These are phyloP conservation scores for Potentilla sterilis DNA, from an alignment of 306 rosid species.

Conservation along the genomic window DNA sequence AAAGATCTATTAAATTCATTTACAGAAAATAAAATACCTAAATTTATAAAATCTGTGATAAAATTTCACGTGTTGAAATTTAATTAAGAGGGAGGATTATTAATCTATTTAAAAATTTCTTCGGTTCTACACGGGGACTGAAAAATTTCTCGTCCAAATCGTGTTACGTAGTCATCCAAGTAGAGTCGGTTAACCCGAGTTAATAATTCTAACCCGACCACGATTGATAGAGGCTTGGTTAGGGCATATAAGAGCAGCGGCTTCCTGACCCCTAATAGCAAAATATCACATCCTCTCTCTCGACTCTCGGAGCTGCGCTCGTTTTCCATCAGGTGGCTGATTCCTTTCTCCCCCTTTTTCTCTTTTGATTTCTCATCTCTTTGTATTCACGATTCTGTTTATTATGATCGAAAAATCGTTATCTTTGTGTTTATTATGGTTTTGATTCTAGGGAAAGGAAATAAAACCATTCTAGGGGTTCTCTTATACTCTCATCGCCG, in stretches of 20 bases:
- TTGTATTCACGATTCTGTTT: neutral
- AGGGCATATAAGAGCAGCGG: conserved; percentile 1
- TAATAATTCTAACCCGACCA: conserved; percentile 7
- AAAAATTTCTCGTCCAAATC: no score
- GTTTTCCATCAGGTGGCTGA: conserved; percentile 5
- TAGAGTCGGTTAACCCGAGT: neutral
- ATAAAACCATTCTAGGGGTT: no score
- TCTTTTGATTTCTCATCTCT: neutral
- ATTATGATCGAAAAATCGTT: neutral
- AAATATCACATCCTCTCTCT: neutral
- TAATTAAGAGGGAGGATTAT: no score
- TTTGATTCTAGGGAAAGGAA: no score
- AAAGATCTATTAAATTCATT: no score
- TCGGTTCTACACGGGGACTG: no score
- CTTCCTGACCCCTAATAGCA: neutral
- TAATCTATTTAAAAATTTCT: no score
- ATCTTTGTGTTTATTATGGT: no score
- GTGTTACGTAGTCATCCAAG: neutral
- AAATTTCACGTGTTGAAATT: no score
- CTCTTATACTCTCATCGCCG: no score
- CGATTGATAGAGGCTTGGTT: neutral
- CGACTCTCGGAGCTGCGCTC: conserved; percentile 1
- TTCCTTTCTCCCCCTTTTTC: neutral
- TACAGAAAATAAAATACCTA: no score
- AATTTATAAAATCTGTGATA: no score